Base-by-base conservation (phyloP, 139 green algal genomes). In the Astrephomene gubernaculifera region DNA sequence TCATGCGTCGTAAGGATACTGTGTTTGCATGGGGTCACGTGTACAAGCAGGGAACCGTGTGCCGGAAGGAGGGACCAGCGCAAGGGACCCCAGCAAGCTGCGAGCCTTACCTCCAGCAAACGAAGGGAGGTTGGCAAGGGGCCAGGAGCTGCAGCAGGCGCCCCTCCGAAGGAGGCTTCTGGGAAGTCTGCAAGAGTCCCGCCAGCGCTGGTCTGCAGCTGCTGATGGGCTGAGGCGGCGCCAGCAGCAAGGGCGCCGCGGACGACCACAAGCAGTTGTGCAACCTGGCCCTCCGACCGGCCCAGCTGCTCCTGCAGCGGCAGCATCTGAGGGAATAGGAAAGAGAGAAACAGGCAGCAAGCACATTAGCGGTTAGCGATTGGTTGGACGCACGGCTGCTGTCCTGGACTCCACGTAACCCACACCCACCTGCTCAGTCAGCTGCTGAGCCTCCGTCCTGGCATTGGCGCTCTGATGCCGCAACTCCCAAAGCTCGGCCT, bases 271-370 rank as follows among this genome's bases (percentile, higher is more conserved):
- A 57, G 38, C 68, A 91, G 72, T 12, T 44, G 79, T 1, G 38
- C 33, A 14, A 81, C 22, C 43, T 87, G 65, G 21, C 27, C 69
- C 38, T 87, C 83, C 5, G 83, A 36, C 3, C 75, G 72, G 36
- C 44, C 38, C 17, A 89, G 35, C 65, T 89, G 88, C 69, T 79
- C 67, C 35, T 87, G 69, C 35, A 87, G 35, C 19, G 86, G 80
- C 8, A 74, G 68, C 12, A 68, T 67, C 83, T 89, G 84, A n/a
- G n/a, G n/a, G n/a, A n/a, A n/a, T n/a, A n/a, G n/a, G n/a, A n/a
- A n/a, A n/a, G n/a, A n/a, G n/a, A n/a, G n/a, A n/a, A n/a, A n/a
- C n/a, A n/a, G n/a, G n/a, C n/a, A n/a, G n/a, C n/a, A n/a, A n/a
- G n/a, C n/a, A n/a, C n/a, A n/a, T n/a, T n/a, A n/a, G n/a, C n/a